Evolutionary conservation across 805 yeast species (phyloP), one percentile per base, ranked within the genome.

Genomic region (Zygoascus ofunaensis): DNA sequence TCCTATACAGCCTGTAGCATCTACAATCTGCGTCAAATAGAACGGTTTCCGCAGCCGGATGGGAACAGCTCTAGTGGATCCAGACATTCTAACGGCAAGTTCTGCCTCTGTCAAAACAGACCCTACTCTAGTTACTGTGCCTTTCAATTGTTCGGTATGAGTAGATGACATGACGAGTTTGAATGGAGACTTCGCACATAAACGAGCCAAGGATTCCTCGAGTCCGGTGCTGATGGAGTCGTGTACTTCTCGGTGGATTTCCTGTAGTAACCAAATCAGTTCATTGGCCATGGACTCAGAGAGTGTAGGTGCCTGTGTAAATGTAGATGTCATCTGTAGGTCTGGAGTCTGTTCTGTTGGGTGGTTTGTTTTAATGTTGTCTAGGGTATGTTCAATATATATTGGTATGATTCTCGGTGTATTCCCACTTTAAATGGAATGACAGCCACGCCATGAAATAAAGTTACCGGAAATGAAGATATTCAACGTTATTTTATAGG

Each of bases 121-220:
- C 12, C 57, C 55, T 10, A 42, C 36, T 12, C 55, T 36, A 28
- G 50, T 49, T 4, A 53, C 52, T 2, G 45, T 46, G 14, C 57
- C 57, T 35, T 52, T 54, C 28, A 54, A 43, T n/a, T 48, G 46
- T 32, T 54, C 57, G 18, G 49, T 44, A 17, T 53, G 42, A 32
- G 48, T 36, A 10, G 55, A 47, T 3, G 56, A 47, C 45, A 54
- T 49, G 20, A 48, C 55, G 33, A 54, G 51, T 42, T 49, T 50
- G 48, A 44, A 53, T 12, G 44, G 49, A 20, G 39, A 39, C n/a
- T 50, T 43, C 20, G 26, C 40, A 32, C 51, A 44, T 35, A 52
- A 44, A 26, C 53, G 32, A 2, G 24, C 37, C 34, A 44, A 38
- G 35, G 54, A 52, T 32, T 51, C 56, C 20, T 48, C 34, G 17